Base-by-base conservation (phyloP, 2,329 filamentous ascomycete species). In the Calonectria fujianensis region DNA sequence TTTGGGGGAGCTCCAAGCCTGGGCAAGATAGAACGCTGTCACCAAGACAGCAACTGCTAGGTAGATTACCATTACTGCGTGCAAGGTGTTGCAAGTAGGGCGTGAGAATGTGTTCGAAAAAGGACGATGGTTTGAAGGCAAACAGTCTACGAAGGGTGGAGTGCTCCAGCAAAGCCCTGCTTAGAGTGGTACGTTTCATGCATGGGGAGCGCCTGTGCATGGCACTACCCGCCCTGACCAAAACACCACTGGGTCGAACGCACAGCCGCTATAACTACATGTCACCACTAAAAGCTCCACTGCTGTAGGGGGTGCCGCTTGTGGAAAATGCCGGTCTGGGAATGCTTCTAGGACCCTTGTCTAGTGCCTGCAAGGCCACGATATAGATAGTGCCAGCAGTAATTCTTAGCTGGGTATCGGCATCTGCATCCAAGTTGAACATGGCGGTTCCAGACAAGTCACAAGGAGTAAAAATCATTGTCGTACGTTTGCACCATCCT, bases 391-490 rank as follows among this genome's bases (percentile, higher is more conserved):
- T 24, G 52, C 5, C 52, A 31, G 16, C 10, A 35, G 29, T 2
- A 57, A 52, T 29, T 24, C 48, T 16, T 52, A 7, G 31, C 10
- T 20, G 16, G 18, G 31, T 32, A 67, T 67, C 31, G 50, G n/a
- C 24, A 39, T 39, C 48, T 18, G 20, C 13, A 41, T 27, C 24
- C 57, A 39, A 63, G 14, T 52, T 51, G 20, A 18, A 51, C 68
- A 69, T 66, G 59, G 69, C 75, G 52, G 29, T 48, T 7, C 70
- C 66, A 20, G 65, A 68, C 31, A 66, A 24, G 14, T 18, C 35
- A 39, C 52, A 63, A 32, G 71, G 20, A 8, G 74, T 77, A 3
- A 78, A 77, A 57, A 77, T 78, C 16, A 76, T 78, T 27, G 76
- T 77, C 32, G 76, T 77, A 71, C 16, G 76, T 71, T 29, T 5